phyloP scores from a whole-genome alignment of 2,329 filamentous ascomycete species.

The Fusarium tricinctum region DNA sequence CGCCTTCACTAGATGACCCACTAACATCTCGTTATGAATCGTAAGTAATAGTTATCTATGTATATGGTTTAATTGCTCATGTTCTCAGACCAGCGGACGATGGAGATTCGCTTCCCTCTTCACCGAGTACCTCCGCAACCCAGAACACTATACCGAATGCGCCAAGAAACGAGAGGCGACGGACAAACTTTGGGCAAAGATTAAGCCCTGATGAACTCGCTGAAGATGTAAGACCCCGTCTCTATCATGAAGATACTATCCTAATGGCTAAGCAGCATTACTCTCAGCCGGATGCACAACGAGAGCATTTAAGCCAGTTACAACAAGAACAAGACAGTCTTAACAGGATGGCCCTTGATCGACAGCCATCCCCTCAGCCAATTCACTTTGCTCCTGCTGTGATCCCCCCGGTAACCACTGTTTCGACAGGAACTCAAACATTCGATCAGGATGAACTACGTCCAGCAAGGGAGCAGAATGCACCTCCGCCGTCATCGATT shows the following conservation, averaged over 20 bases:
- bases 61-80: not conserved
- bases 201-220: conserved; percentile 16
- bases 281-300: not conserved
- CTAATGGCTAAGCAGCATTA: not conserved
- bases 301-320: not conserved
- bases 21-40: fast-evolving
- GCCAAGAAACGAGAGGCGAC: fast-evolving
- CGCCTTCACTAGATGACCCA: too few species aligned
- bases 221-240: not conserved
- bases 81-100: not conserved
- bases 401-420: not conserved
- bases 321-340: not conserved
- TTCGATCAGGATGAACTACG: not conserved
- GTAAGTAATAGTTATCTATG: not conserved
- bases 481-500: not conserved
- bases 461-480: not conserved
- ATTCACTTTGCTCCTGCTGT: not conserved
- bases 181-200: fast-evolving
- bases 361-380: fast-evolving
- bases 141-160: fast-evolving
- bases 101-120: fast-evolving
- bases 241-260: fast-evolving
- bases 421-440: not conserved
- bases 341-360: not conserved
- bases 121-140: not conserved